Evolutionary conservation across 306 rosid species (phyloP).

Genomic region (Calophaca sinica): DNA sequence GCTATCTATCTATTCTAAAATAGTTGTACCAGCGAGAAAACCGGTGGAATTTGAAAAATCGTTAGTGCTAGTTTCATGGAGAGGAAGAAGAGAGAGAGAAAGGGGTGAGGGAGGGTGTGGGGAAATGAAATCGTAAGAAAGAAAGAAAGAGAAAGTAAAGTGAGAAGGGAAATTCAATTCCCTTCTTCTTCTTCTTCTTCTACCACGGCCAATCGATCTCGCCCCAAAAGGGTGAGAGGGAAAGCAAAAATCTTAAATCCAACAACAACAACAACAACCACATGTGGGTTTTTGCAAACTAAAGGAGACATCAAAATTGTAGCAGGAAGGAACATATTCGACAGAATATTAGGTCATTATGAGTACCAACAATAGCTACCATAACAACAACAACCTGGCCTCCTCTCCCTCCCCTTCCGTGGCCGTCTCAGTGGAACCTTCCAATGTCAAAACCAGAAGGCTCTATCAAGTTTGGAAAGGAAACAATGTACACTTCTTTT

Average conservation of each 20-base stretch:
- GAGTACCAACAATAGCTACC: slow-evolving; percentile 1
- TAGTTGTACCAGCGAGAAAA: slow-evolving; percentile 50
- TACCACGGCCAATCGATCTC: slow-evolving; percentile 44
- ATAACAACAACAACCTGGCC: slow-evolving; percentile 38
- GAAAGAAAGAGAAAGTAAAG: slow-evolving; percentile 21
- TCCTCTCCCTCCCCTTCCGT: slow-evolving; percentile 51
- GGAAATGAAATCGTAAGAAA: slow-evolving; percentile 30
- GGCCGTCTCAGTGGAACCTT: slow-evolving; percentile 36
- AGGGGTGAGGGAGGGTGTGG: slow-evolving; percentile 29
- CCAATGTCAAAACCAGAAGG: slow-evolving; percentile 47
- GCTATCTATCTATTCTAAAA: slow-evolving; percentile 21
- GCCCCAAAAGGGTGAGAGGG: slow-evolving; percentile 44
- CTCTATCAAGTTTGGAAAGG: slow-evolving; percentile 81
- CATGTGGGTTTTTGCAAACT: slow-evolving; percentile 40
- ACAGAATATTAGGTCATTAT: neutral
- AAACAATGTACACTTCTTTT: slow-evolving; percentile 59
- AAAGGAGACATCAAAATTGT: slow-evolving; percentile 34
- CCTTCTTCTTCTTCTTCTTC: slow-evolving; percentile 45
- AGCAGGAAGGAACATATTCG: neutral
- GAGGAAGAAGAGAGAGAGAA: slow-evolving; percentile 35
- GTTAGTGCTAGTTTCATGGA: slow-evolving; percentile 52
- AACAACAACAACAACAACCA: neutral
- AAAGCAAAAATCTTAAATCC: slow-evolving; percentile 29
- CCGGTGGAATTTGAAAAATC: slow-evolving; percentile 41
- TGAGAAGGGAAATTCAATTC: slow-evolving; percentile 48